phyloP scores from a whole-genome alignment of 1,139 yeast species.

The Yamadazyma triangularis region DNA sequence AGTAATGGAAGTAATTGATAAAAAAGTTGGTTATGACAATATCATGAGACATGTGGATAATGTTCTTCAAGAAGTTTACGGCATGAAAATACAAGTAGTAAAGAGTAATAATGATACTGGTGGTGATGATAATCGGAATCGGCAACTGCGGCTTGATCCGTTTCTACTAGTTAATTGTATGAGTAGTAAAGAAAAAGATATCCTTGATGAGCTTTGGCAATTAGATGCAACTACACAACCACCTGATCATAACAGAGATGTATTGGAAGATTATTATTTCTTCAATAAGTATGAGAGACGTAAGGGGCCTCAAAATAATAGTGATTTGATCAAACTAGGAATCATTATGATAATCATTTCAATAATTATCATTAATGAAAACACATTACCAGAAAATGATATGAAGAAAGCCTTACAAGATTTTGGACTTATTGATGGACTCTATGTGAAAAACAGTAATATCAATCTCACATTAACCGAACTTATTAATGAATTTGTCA shows the following conservation, averaged over 20 bases:
- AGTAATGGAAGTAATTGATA: conserved; percentile 11
- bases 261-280: conserved; percentile 14
- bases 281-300: conserved; percentile 11
- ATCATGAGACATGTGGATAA: conserved; percentile 1
- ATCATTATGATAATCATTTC: conserved; percentile 22
- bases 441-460: conserved; percentile 19
- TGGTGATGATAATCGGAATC: background rate
- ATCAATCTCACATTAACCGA: conserved; percentile 20
- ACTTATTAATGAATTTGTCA: conserved; percentile 27
- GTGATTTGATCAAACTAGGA: conserved; percentile 29
- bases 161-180: conserved; percentile 19
- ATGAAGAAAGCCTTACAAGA: conserved; percentile 17
- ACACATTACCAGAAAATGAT: conserved; percentile 26
- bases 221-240: conserved; percentile 4
- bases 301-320: conserved; percentile 16
- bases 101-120: conserved; percentile 7
- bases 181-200: conserved; percentile 15
- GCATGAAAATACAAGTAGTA: conserved; percentile 19
- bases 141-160: conserved; percentile 5
- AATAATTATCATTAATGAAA: conserved; percentile 29
- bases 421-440: conserved; percentile 27
- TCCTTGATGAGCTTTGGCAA: conserved; percentile 21
- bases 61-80: conserved; percentile 22
- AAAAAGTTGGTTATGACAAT: conserved; percentile 1
- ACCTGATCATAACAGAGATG: conserved; percentile 1